phyloP scores from a whole-genome alignment of 2,329 filamentous ascomycete species.

The Aureobasidium sp. region DNA sequence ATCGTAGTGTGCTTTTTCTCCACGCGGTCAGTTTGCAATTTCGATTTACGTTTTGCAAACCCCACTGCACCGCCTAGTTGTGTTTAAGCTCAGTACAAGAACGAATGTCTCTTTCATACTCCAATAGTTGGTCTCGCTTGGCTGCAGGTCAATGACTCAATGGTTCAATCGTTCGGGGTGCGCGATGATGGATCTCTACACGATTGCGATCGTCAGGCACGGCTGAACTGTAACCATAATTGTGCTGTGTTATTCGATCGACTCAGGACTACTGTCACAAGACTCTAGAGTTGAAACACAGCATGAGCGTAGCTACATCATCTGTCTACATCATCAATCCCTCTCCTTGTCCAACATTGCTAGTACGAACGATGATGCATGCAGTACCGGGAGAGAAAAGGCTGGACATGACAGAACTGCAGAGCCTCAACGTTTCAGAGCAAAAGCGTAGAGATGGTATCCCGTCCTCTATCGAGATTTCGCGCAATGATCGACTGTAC shows the following conservation, averaged over 20 bases:
- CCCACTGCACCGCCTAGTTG: background rate
- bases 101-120: background rate
- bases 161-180: background rate
- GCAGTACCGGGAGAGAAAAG: background rate
- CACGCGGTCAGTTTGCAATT: background rate
- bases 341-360: background rate
- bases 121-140: background rate
- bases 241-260: background rate
- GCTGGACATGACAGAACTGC: background rate
- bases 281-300: background rate
- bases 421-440: constrained; percentile 5
- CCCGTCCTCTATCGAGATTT: background rate
- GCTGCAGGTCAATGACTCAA: background rate
- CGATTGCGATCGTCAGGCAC: constrained; percentile 4
- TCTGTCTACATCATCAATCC: too few species aligned
- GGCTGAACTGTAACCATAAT: background rate
- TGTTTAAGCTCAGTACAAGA: background rate
- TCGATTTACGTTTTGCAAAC: background rate
- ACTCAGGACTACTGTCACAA: too few species aligned
- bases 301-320: background rate
- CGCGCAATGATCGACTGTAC: constrained; percentile 2
- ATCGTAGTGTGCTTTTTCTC: background rate
- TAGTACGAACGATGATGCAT: background rate
- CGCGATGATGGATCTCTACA: background rate
- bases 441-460: background rate